phyloP scores from a whole-genome alignment of 768 basidiomycete species.

The Sistotremastrum suecicum region DNA sequence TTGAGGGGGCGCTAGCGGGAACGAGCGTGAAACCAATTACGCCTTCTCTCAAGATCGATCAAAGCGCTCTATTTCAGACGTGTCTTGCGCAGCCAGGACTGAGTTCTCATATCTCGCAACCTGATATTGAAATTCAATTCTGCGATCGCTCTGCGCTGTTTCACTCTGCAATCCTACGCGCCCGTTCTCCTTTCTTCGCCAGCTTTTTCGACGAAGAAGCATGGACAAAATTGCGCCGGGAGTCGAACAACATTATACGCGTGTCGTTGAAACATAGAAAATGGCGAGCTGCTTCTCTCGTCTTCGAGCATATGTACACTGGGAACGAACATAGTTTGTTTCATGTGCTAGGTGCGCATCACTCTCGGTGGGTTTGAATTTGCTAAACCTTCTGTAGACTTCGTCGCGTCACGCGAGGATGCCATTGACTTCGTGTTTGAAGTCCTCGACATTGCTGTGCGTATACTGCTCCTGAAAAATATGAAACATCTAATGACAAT shows the following conservation, averaged over 20 bases:
- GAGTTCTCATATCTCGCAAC: conserved; percentile 4
- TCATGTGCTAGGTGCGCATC: conserved; percentile 43
- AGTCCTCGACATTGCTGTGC: conserved; percentile 72
- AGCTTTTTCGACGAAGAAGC: conserved; percentile 70
- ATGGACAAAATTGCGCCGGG: conserved; percentile 62
- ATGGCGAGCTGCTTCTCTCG: conserved; percentile 63
- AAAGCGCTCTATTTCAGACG: neutral
- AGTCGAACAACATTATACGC: conserved; percentile 33
- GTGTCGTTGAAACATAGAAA: conserved; percentile 59
- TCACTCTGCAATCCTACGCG: conserved; percentile 67
- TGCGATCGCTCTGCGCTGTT: conserved; percentile 49
- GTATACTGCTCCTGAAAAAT: conserved; percentile 11
- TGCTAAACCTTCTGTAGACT: conserved; percentile 29
- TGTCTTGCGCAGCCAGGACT: neutral
- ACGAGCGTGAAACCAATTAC: too few species aligned
- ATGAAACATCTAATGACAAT: neutral
- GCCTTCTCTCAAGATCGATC: neutral
- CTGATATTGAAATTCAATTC: conserved; percentile 63
- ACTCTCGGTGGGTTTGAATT: neutral
- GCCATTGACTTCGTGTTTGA: conserved; percentile 78
- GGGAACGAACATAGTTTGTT: conserved; percentile 60
- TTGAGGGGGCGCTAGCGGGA: conserved; percentile 42
- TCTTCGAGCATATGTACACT: conserved; percentile 64
- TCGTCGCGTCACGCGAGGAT: conserved; percentile 50
- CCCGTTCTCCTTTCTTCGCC: conserved; percentile 72